phyloP scores from a whole-genome alignment of 192 early-diverging fungal genomes.

The Podochytrium sp. region DNA sequence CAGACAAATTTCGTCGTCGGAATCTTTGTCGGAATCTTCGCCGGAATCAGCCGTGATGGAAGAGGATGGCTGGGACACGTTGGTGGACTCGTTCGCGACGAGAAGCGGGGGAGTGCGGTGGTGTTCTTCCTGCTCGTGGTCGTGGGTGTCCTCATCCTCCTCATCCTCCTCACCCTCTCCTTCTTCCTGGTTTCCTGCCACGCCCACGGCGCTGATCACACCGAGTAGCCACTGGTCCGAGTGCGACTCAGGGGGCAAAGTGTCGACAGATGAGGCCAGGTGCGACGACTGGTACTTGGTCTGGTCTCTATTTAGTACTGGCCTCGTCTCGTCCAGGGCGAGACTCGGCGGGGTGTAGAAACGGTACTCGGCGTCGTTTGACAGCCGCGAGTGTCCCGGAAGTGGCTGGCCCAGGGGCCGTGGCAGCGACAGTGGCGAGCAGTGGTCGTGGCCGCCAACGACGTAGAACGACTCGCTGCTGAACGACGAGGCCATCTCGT shows the following conservation, averaged over 20 bases:
- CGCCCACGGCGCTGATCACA: neutral
- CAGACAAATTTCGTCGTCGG: neutral
- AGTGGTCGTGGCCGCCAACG: neutral
- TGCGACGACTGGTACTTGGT: no score
- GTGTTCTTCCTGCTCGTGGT: neutral
- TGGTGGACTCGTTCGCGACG: no score
- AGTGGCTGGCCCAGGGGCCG: neutral
- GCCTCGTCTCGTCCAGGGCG: neutral
- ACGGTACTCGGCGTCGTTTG: neutral
- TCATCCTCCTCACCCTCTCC: neutral
- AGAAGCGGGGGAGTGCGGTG: neutral
- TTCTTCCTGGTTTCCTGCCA: neutral
- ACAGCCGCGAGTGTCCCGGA: neutral
- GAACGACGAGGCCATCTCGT: neutral
- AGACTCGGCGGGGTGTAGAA: neutral
- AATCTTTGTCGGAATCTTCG: neutral
- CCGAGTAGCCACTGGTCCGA: neutral
- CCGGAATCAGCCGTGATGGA: neutral
- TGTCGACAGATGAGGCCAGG: no score
- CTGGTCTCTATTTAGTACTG: no score
- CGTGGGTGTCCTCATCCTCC: neutral
- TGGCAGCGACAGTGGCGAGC: conserved; percentile 12
- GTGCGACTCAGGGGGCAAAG: neutral
- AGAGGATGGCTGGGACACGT: no score
- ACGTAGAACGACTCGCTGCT: neutral